Evolutionary conservation across 108 stramenopile genomes (phyloP), one percentile per base, ranked within the genome.

Genomic region (Cyclotella cryptica): DNA sequence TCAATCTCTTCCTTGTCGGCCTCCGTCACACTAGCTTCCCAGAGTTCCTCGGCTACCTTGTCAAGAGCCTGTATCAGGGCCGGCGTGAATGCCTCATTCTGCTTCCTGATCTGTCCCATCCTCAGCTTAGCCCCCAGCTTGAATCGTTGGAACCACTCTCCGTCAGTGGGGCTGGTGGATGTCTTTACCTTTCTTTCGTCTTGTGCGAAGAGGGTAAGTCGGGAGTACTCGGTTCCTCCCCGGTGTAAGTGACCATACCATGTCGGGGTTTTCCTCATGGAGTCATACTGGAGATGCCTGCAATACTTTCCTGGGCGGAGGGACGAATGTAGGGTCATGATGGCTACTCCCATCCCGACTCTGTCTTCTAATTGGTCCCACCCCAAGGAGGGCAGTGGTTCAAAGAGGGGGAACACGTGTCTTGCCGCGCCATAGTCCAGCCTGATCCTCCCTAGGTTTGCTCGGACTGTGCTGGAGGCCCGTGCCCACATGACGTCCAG

Each of bases 91-190:
- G n/a, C n/a, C n/a, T n/a, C n/a, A n/a, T n/a, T n/a, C n/a, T n/a
- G n/a, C 24, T 44, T 14, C 19, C 58, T 8, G n/a, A 59, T 44
- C 39, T 55, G 22, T 22, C 71, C 71, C 71, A 71, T 71, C 58
- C 71, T 70, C 22, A 57, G 22, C 44, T 45, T 45, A 1, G 41
- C 11, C 5, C 69, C n/a, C n/a, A n/a, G n/a, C n/a, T n/a, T n/a
- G n/a, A n/a, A n/a, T n/a, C n/a, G n/a, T n/a, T n/a, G n/a, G 41
- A 71, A 71, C 71, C 71, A 71, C 15, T 44, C 30, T 1, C 71
- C 55, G 3, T 4, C 1, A 0, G 41, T 51, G 22, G 41, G 57
- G 10, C 22, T n/a, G 1, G 8, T 59, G 9, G 71, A 26, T 40
- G 27, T 21, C 19, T 59, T 27, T 11, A 27, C 35, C 71, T 71